Percentiles rank a stretch among this genome's conserved stretches.
Evolutionary conservation across 305 asterid genomes (phyloP).

Genomic region (Fraxinus sp.): DNA sequence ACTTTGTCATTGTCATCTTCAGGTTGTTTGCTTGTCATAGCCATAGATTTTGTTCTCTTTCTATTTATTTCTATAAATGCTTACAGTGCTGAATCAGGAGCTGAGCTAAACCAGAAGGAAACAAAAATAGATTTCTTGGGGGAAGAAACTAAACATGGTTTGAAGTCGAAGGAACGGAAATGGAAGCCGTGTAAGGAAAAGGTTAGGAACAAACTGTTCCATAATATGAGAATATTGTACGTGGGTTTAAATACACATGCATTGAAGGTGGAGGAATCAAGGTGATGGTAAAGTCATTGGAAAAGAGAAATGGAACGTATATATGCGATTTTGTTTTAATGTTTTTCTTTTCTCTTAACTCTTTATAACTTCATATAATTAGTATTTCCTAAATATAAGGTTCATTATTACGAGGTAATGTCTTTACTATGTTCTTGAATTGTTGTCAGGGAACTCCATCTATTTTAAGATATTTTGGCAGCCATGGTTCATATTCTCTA

Average conservation of each 20-base stretch:
- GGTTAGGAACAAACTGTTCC: constrained; percentile 40
- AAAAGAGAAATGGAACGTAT: neutral
- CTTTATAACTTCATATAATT: neutral
- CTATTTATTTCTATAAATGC: constrained; percentile 6
- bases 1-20: constrained; percentile 30
- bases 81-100: constrained; percentile 37
- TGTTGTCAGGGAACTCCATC: constrained; percentile 60
- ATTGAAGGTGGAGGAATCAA: neutral
- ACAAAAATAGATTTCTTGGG: constrained; percentile 35
- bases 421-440: constrained; percentile 18
- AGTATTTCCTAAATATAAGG: neutral
- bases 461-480: constrained; percentile 54
- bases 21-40: constrained; percentile 36
- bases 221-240: neutral
- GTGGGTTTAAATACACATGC: neutral
- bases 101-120: constrained; percentile 37
- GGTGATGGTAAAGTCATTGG: neutral
- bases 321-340: neutral
- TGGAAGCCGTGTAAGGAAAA: constrained; percentile 49
- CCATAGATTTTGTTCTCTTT: constrained; percentile 13
- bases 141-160: constrained; percentile 29
- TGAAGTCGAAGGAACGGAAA: constrained; percentile 47
- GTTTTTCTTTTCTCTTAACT: neutral
- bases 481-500: constrained; percentile 34
- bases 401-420: constrained; percentile 8